Conservation (phyloP, 495 filamentous ascomycete genomes). For the Cudoniella acicularis region DNA sequence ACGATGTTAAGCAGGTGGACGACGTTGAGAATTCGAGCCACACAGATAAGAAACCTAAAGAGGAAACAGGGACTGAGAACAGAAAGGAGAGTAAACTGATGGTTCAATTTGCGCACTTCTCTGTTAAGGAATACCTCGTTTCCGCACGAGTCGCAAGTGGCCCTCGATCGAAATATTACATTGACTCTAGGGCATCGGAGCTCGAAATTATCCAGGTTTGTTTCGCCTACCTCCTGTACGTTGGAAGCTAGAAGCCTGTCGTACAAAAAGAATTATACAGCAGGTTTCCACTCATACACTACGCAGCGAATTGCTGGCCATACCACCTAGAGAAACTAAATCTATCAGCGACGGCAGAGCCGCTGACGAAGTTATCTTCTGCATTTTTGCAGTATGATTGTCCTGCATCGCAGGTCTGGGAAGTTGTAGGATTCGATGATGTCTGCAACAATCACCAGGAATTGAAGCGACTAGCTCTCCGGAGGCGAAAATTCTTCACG, state of each 20-base stretch:
- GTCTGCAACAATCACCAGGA: not conserved
- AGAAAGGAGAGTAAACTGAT: conserved; percentile 24
- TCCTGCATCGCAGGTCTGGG: not conserved
- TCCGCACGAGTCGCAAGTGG: not conserved
- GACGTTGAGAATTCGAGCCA: not conserved
- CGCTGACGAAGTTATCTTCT: not conserved
- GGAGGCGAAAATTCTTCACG: not conserved
- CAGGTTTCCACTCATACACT: not conserved
- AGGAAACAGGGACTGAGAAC: conserved; percentile 27
- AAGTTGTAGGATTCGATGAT: not conserved
- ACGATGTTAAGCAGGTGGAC: not conserved
- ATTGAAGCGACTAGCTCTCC: not conserved
- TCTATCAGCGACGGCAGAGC: not conserved
- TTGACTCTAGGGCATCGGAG: not conserved
- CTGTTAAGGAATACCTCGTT: conserved; percentile 26
- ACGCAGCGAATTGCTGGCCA: not conserved
- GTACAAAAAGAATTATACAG: not conserved
- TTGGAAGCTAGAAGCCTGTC: not conserved
- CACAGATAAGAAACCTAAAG: conserved; percentile 18
- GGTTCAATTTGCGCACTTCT: conserved; percentile 33
- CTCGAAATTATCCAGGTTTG: not conserved
- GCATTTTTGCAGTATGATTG: not conserved
- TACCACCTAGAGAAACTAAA: not conserved
- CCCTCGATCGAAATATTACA: not conserved
- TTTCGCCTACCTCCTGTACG: not conserved